Base-by-base conservation (phyloP, 176 grass and related monocot genomes). In the Oryza rufipogon region DNA sequence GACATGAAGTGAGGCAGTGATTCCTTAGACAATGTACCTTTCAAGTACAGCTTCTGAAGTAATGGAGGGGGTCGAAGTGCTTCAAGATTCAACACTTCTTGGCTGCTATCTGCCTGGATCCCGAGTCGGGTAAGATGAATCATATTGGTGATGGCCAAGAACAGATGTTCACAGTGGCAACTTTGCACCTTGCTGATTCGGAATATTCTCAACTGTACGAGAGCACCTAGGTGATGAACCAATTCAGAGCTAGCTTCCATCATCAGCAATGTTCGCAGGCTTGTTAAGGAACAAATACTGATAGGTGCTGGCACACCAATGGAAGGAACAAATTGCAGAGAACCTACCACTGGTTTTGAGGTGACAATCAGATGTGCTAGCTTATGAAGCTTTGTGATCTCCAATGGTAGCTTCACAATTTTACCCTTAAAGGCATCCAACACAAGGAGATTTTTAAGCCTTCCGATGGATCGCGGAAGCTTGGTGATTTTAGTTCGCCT, bases 61-160 rank as follows among this genome's bases (percentile, higher is more conserved):
- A 85, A 32, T n/a, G 64, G 64, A 48, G 83, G 75, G 4, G 75
- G 67, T 28, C 38, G 19, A 44, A 85, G 75, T 64, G 75, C 75
- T 1, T 70, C n/a, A 13, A 85, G 75, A 14, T 48, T 26, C 75
- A 85, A 26, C 30, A 85, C 30, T 36, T 85, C 83, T 39, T 79
- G 38, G 4, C 63, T 45, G 17, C 71, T 52, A 9, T 70, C 76
- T 71, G 83, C 67, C 9, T 71, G 83, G 75, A 85, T 79, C 22
- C 75, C 83, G 5, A 85, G 83, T 2, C 83, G 75, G 44, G 75
- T 85, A 13, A 85, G 75, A 71, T 64, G 74, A 58, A 56, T 56
- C 83, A 85, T 85, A 63, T 85, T 85, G 11, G 74, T 85, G 9
- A 85, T 85, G n/a, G 74, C 47, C 9, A 15, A 6, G 25, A 78